Evolutionary conservation across 2,329 filamentous ascomycete species (phyloP).

Genomic region (Gremmenia infestans): DNA sequence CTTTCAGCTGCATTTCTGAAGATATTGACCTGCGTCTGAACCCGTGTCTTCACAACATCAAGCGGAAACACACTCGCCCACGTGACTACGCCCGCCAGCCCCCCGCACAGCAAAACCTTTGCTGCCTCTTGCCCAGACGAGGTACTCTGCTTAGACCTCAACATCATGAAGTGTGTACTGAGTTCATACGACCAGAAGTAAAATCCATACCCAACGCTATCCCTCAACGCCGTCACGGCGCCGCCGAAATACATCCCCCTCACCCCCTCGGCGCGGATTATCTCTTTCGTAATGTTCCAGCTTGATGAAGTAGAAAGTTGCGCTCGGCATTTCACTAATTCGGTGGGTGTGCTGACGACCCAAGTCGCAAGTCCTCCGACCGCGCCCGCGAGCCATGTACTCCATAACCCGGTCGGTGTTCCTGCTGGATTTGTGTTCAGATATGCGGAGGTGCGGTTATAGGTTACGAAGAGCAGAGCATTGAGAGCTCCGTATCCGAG

Average conservation of each 20-base stretch:
- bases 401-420: slow-evolving; percentile 49
- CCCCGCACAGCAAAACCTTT: slow-evolving; percentile 75
- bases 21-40: slow-evolving; percentile 65
- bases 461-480: slow-evolving; percentile 82
- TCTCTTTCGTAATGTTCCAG: slow-evolving; percentile 58
- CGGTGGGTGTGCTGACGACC: slow-evolving; percentile 80
- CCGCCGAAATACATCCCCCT: slow-evolving; percentile 79
- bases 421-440: slow-evolving; percentile 40
- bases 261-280: slow-evolving; percentile 54
- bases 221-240: slow-evolving; percentile 71
- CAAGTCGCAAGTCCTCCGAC: slow-evolving; percentile 80
- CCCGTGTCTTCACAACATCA: slow-evolving; percentile 85
- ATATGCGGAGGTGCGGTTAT: slow-evolving; percentile 73
- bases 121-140: slow-evolving; percentile 45
- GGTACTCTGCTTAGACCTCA: neutral
- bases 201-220: slow-evolving; percentile 92
- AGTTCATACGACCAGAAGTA: slow-evolving; percentile 95
- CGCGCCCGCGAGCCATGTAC: slow-evolving; percentile 75
- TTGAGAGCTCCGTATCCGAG: slow-evolving; percentile 89
- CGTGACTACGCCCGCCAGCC: slow-evolving; percentile 78
- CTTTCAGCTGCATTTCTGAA: slow-evolving; percentile 20
- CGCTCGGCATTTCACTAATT: slow-evolving; percentile 84
- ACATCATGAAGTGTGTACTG: slow-evolving; percentile 53
- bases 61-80: slow-evolving; percentile 90
- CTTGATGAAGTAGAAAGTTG: slow-evolving; percentile 51